phyloP scores from a whole-genome alignment of 768 basidiomycete species.

The Boletus bicolor region DNA sequence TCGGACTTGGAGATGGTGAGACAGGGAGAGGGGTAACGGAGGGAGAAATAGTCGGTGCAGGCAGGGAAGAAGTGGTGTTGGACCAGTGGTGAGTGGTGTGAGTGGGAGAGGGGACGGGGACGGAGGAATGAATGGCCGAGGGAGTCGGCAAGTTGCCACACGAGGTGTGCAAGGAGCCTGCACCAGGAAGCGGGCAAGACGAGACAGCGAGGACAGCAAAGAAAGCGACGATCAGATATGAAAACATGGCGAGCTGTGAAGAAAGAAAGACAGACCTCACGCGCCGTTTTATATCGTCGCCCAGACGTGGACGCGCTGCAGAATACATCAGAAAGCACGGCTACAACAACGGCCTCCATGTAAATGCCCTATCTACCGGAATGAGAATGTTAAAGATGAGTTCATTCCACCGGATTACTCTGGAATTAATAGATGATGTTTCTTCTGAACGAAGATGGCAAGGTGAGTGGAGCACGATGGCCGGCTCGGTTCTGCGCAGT shows the following conservation, averaged over 20 bases:
- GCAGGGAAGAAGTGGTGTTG: background rate
- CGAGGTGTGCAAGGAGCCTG: too few relatives aligned
- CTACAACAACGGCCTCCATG: too few relatives aligned
- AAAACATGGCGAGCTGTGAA: conserved; percentile 25
- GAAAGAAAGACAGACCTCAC: background rate
- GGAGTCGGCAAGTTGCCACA: too few relatives aligned
- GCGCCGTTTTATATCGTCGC: background rate
- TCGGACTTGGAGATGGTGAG: too few relatives aligned
- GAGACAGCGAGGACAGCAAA: conserved; percentile 58
- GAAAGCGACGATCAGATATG: conserved; percentile 41
- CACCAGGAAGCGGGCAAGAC: conserved; percentile 30
- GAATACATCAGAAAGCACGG: too few relatives aligned
- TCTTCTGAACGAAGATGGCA: background rate
- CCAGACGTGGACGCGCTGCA: too few relatives aligned
- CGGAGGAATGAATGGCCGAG: too few relatives aligned
- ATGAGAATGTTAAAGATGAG: background rate
- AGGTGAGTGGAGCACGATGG: background rate
- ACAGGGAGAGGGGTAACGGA: too few relatives aligned
- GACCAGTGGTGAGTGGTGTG: background rate
- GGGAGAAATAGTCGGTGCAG: background rate
- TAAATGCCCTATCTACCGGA: too few relatives aligned
- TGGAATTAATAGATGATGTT: background rate
- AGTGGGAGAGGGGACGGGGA: too few relatives aligned
- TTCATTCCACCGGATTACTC: background rate
- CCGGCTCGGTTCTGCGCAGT: background rate